A percentile compares a stretch with the other conserved stretches of the same genome.
Evolutionary conservation across 2,329 filamentous ascomycete species (phyloP).

Genomic region (Chaetomium strumarium): DNA sequence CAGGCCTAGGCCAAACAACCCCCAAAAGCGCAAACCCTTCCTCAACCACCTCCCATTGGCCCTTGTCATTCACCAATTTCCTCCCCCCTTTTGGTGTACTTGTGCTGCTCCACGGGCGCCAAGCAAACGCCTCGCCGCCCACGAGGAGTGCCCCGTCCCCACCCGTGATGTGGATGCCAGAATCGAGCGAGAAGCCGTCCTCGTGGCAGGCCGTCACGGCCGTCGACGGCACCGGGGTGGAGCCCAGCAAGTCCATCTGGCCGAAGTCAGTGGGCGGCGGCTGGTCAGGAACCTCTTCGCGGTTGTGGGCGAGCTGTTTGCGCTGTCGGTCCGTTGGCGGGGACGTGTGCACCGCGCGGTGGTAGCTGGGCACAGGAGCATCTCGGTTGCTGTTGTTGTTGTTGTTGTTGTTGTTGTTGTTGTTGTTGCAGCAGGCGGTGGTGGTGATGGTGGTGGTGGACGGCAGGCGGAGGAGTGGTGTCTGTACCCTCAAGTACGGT

Average conservation of each 20-base stretch:
- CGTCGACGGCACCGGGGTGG: constrained; percentile 70
- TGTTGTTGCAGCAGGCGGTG: neutral
- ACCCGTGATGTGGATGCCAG: constrained; percentile 63
- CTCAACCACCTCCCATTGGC: constrained; percentile 71
- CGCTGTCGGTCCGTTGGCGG: neutral
- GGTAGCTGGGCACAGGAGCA: constrained; percentile 4
- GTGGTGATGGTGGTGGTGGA: neutral
- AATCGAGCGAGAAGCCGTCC: constrained; percentile 84
- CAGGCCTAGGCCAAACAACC: constrained; percentile 80
- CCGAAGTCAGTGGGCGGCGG: constrained; percentile 57
- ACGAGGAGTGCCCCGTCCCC: constrained; percentile 73
- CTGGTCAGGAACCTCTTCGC: constrained; percentile 28
- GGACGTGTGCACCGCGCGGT: constrained; percentile 12
- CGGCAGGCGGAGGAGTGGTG: neutral
- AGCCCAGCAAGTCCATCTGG: constrained; percentile 71
- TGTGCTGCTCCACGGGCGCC: constrained; percentile 70
- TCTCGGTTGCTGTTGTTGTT: neutral
- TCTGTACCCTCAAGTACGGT: neutral
- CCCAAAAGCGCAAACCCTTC: constrained; percentile 70
- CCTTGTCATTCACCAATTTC: constrained; percentile 64
- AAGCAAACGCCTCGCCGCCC: constrained; percentile 80
- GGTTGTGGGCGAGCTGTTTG: constrained; percentile 22
- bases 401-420: neutral
- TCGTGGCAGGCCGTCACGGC: constrained; percentile 74
- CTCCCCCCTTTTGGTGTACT: constrained; percentile 27